Evolutionary conservation across 164 flowering plant species (phyloP).

Genomic region (Macadamia integrifolia): DNA sequence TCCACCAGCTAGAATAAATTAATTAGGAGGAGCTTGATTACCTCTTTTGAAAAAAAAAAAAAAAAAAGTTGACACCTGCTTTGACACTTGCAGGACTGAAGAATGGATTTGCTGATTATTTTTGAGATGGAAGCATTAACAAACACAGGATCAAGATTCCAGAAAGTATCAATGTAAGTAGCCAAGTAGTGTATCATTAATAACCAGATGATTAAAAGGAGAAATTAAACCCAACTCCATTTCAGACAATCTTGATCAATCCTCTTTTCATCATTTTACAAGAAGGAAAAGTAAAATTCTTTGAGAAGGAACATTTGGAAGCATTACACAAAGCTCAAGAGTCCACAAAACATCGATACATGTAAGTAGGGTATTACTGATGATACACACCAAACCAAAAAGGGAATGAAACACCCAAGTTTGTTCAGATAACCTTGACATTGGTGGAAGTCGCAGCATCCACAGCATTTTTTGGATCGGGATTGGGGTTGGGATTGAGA

Average conservation of each 20-base stretch:
- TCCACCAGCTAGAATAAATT: neutral
- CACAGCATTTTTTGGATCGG: neutral
- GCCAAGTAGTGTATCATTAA: no score
- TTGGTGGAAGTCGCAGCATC: slow-evolving; percentile 2
- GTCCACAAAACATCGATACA: neutral
- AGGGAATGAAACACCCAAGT: neutral
- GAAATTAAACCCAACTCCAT: no score
- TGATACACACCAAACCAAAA: no score
- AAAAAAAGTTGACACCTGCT: neutral
- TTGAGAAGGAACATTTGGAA: neutral
- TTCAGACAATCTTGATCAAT: no score
- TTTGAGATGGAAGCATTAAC: neutral
- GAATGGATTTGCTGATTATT: neutral
- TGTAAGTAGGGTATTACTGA: no score
- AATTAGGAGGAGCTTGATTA: neutral
- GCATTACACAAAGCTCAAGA: neutral
- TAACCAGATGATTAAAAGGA: no score
- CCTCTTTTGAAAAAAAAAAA: neutral
- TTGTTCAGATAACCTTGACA: slow-evolving; percentile 16
- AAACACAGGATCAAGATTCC: no score
- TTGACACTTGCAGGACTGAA: neutral
- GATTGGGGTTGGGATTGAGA: slow-evolving; percentile 31
- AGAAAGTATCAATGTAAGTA: no score
- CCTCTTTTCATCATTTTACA: neutral
- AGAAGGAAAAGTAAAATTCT: neutral